Evolutionary conservation across 2,329 filamentous ascomycete genomes (phyloP), one percentile per base, ranked within the genome.

Genomic region (Zasmidium cellare): DNA sequence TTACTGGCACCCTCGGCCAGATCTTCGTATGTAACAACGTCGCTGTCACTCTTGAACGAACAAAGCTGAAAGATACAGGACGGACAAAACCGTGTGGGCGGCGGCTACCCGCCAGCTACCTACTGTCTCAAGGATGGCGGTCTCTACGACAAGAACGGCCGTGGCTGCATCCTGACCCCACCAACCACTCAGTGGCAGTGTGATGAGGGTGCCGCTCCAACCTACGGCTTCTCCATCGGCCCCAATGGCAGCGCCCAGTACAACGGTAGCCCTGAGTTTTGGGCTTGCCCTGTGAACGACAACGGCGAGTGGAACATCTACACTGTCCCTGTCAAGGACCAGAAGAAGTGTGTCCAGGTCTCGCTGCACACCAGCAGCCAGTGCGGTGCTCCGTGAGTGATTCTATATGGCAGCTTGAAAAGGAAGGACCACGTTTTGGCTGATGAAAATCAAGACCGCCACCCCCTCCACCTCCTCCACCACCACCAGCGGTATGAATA

Each of bases 151-250:
- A 48, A 38, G 19, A 14, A 25, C 14, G 54, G 54, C n/a, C 54
- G 54, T 46, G 54, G 54, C 38, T 56, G 54, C 16, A 56, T 56
- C 25, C 18, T 56, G 18, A 56, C 53, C 23, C 46, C 41, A n/a
- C 47, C 53, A 31, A 56, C 28, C 25, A 79, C 77, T 22, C 82
- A 86, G 50, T 82, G 84, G 57, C 85, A 87, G 69, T 88, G 87
- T 65, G 86, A 89, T 62, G 63, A 66, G 20, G 81, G 82, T 46
- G 81, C 80, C 19, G 61, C 66, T 12, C 79, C 83, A 7, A 79
- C 76, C 24, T 67, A 76, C 24, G 85, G 85, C 22, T 88, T 87
- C 72, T 74, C 76, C 6, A 77, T 87, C 56, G 25, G 48, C 24
- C 12, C 46, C 28, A n/a, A 44, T 16, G 47, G 35, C 7, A 28